phyloP scores from a whole-genome alignment of 768 basidiomycete species.

The Rhodocollybia butyracea region DNA sequence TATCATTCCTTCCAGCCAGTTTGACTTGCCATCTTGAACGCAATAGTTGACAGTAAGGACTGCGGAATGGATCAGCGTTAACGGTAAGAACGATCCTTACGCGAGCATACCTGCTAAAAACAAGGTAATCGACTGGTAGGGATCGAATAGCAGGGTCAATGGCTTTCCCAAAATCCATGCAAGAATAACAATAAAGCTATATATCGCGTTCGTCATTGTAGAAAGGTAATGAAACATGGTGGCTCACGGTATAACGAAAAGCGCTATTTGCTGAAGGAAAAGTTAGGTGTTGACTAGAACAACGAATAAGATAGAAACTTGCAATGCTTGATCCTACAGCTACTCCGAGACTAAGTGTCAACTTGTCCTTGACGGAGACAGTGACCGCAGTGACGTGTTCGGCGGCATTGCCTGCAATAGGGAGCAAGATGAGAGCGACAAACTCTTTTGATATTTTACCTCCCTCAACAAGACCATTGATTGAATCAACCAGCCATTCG shows the following conservation, averaged over 20 bases:
- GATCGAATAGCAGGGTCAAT: constrained; percentile 80
- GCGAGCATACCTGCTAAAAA: constrained; percentile 38
- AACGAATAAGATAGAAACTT: constrained; percentile 22
- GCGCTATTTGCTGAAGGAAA: constrained; percentile 64
- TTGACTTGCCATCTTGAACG: constrained; percentile 77
- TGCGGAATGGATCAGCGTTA: constrained; percentile 16
- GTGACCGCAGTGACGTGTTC: constrained; percentile 92
- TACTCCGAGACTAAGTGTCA: constrained; percentile 83
- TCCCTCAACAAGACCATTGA: constrained; percentile 60
- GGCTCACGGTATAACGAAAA: constrained; percentile 80
- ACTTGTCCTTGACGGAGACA: constrained; percentile 86
- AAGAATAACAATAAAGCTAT: constrained; percentile 67
- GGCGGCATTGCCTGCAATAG: constrained; percentile 87
- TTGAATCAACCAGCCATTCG: constrained; percentile 78
- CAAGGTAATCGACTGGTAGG: constrained; percentile 74
- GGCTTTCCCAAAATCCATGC: constrained; percentile 85
- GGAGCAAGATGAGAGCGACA: constrained; percentile 80
- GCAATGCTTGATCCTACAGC: constrained; percentile 87
- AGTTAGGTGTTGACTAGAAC: neutral
- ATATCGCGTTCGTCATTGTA: neutral
- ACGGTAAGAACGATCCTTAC: neutral
- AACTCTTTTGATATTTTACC: constrained; percentile 73
- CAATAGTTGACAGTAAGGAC: constrained; percentile 85
- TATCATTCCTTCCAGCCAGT: constrained; percentile 79
- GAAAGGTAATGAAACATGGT: neutral